phyloP scores from a whole-genome alignment of 768 basidiomycete species.

The Rhodotorula toruloides region DNA sequence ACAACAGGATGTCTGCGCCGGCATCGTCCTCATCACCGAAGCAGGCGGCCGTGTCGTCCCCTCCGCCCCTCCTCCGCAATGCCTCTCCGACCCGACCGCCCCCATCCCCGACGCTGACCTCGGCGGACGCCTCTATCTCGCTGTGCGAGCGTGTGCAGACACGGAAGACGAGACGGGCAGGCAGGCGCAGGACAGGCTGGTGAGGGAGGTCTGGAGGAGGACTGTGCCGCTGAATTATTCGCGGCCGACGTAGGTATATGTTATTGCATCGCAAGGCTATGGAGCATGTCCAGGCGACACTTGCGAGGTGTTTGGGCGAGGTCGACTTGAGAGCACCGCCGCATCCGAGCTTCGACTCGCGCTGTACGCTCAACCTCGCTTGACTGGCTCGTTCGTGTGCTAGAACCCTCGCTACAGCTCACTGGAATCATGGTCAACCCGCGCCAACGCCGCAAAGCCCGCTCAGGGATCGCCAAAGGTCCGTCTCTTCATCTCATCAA shows the following conservation, averaged over 20 bases:
- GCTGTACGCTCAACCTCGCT: background rate
- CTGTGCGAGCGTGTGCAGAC: slow-evolving; percentile 32
- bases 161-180: slow-evolving; percentile 29
- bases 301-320: no score
- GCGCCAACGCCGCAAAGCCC: slow-evolving; percentile 78
- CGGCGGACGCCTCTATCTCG: slow-evolving; percentile 39
- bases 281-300: no score
- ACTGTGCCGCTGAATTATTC: slow-evolving; percentile 36
- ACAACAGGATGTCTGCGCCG: slow-evolving; percentile 39
- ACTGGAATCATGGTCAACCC: slow-evolving; percentile 84
- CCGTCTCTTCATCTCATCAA: background rate
- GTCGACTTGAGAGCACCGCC: no score
- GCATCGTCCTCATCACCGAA: slow-evolving; percentile 27
- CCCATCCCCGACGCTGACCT: slow-evolving; percentile 36
- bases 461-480: slow-evolving; percentile 65
- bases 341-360: background rate
- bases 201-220: slow-evolving; percentile 35
- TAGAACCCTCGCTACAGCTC: no score
- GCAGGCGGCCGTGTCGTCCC: slow-evolving; percentile 38
- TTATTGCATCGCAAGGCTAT: no score
- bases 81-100: slow-evolving; percentile 2
- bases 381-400: no score
- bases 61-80: slow-evolving; percentile 10
- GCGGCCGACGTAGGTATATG: slow-evolving; percentile 37
- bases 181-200: slow-evolving; percentile 35